These are phyloP conservation scores for Irpex lacteus DNA, from an alignment of 1,284 basidiomycete species.

Conservation along the genomic window DNA sequence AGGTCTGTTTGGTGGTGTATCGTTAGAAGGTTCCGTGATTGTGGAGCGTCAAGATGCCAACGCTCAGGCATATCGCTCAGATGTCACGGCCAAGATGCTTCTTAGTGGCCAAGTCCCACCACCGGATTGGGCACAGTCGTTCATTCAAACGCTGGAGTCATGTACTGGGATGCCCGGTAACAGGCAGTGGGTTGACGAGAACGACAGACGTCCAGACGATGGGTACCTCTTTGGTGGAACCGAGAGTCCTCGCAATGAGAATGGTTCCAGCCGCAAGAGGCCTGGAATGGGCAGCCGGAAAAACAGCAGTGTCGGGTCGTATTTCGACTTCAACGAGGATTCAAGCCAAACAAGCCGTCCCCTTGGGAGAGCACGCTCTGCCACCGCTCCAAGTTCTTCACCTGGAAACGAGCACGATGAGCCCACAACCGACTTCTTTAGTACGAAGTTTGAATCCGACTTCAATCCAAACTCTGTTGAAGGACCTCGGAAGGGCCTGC, in stretches of 20 bases:
- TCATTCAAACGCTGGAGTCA: constrained; percentile 73
- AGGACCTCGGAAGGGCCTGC: constrained; percentile 25
- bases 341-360: not conserved
- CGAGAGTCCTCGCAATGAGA: constrained; percentile 39
- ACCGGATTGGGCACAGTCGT: constrained; percentile 73
- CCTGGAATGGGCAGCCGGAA: constrained; percentile 41
- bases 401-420: constrained; percentile 13
- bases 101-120: constrained; percentile 74
- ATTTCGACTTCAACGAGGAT: constrained; percentile 41
- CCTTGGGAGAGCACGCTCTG: constrained; percentile 16
- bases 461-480: constrained; percentile 23
- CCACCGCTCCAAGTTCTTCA: constrained; percentile 12
- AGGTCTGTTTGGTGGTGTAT: constrained; percentile 84
- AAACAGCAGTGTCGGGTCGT: constrained; percentile 46
- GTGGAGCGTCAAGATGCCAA: constrained; percentile 94
- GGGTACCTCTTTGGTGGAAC: constrained; percentile 60
- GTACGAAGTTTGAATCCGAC: constrained; percentile 38
- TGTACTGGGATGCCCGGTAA: constrained; percentile 71
- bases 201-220: constrained; percentile 23
- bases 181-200: constrained; percentile 67
- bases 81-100: constrained; percentile 75
- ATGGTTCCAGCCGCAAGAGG: constrained; percentile 18
- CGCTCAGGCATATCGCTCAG: constrained; percentile 71
- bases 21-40: constrained; percentile 92
- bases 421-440: constrained; percentile 32